Percentiles rank a stretch among this genome's conserved stretches.
phyloP scores from a whole-genome alignment of 805 yeast genomes.

The Cyberlindnera lachancei region DNA sequence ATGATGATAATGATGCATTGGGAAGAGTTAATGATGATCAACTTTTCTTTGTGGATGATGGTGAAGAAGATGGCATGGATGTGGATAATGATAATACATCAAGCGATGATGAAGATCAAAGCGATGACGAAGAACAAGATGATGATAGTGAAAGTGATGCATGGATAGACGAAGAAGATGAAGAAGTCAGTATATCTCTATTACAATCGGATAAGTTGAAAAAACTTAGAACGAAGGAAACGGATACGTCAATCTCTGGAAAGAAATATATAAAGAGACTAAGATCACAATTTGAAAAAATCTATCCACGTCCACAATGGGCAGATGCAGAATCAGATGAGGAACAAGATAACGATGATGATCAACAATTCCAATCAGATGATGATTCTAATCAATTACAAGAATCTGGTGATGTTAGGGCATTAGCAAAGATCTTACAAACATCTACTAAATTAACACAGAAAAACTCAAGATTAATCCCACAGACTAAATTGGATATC shows the following conservation, averaged over 20 bases:
- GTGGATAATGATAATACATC: slow-evolving; percentile 19
- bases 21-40: slow-evolving; percentile 39
- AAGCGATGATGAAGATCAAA: slow-evolving; percentile 26
- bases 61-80: slow-evolving; percentile 5
- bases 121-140: slow-evolving; percentile 21
- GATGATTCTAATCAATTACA: slow-evolving; percentile 23
- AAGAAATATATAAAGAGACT: slow-evolving; percentile 54
- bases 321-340: slow-evolving; percentile 28
- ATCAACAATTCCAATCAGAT: slow-evolving; percentile 25
- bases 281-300: slow-evolving; percentile 60
- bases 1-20: slow-evolving; percentile 21
- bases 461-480: slow-evolving; percentile 45
- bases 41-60: slow-evolving; percentile 49
- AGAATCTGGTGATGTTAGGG: slow-evolving; percentile 34
- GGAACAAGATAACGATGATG: slow-evolving; percentile 25
- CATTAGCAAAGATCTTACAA: slow-evolving; percentile 31
- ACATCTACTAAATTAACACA: slow-evolving; percentile 34
- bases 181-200: slow-evolving; percentile 55
- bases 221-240: slow-evolving; percentile 60
- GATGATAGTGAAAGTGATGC: slow-evolving; percentile 37
- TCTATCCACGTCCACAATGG: slow-evolving; percentile 88
- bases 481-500: slow-evolving; percentile 66
- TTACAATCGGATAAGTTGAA: slow-evolving; percentile 49
- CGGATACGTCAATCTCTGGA: slow-evolving; percentile 50
- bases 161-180: slow-evolving; percentile 94